Conservation (phyloP, 2,329 filamentous ascomycete species). For the Sclerotinia sclerotiorum region DNA sequence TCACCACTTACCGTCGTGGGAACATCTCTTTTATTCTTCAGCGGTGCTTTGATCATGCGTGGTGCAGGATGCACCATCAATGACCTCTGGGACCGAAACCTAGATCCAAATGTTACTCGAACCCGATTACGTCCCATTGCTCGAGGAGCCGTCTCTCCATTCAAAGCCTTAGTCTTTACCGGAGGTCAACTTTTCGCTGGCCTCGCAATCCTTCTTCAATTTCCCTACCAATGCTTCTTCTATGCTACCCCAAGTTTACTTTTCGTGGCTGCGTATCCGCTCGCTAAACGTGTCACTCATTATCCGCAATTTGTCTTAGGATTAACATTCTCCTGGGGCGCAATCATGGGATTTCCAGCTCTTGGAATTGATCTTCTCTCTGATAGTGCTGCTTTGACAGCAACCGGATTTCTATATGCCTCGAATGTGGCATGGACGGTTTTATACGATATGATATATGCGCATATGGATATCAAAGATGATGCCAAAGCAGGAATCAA, state of each 20-base stretch:
- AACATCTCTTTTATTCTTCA: constrained; percentile 68
- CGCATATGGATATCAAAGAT: constrained; percentile 87
- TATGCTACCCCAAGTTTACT: constrained; percentile 75
- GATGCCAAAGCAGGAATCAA: constrained; percentile 86
- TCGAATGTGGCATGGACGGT: constrained; percentile 86
- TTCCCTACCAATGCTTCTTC: constrained; percentile 70
- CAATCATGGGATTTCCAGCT: constrained; percentile 83
- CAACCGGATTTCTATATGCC: constrained; percentile 69
- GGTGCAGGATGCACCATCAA: constrained; percentile 88
- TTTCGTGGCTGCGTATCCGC: constrained; percentile 73
- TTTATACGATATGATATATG: constrained; percentile 90
- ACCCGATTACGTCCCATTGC: constrained; percentile 80
- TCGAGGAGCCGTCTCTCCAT: constrained; percentile 70
- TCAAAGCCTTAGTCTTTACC: constrained; percentile 71
- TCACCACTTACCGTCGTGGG: constrained; percentile 60
- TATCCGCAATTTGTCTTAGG: constrained; percentile 85
- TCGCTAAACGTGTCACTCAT: constrained; percentile 83
- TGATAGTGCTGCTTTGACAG: constrained; percentile 60
- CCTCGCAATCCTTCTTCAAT: constrained; percentile 71
- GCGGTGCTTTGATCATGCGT: constrained; percentile 80
- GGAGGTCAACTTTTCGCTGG: constrained; percentile 72
- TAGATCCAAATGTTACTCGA: constrained; percentile 76
- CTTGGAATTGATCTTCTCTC: constrained; percentile 73
- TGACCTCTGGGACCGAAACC: constrained; percentile 85
- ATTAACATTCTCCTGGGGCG: constrained; percentile 84